Evolutionary conservation across 1,284 basidiomycete genomes (phyloP), one percentile per base, ranked within the genome.

Genomic region (Cutaneotrichosporon arboriforme): DNA sequence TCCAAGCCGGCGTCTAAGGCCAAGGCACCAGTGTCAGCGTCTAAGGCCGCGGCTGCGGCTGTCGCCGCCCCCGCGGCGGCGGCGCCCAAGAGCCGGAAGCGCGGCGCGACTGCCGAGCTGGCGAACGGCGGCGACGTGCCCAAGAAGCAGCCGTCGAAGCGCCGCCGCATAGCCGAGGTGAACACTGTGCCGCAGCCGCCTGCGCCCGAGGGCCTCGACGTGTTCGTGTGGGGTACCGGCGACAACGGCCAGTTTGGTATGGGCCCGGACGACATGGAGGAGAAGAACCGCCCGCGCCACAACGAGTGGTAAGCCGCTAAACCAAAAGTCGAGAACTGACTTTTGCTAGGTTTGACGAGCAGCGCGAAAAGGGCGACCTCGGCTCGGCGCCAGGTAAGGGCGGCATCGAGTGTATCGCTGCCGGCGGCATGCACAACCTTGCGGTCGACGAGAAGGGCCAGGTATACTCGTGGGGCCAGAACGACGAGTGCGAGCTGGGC

Each of bases 401-500:
- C 37, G 90, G 90, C 12, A 77, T 92, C 34, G 88, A 90, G 70
- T 78, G 80, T 15, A 75, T 91, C 50, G 83, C 81, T 48, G 85
- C 83, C 26, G 90, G 90, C 51, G 90, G 90, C 9, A 80, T 94
- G 74, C 90, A 94, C 72, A 86, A 84, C 15, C 77, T 93, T 46
- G 84, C 88, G 61, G 78, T 91, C 37, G 90, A 93, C 68, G 87
- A 89, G 67, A 83, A 81, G 55, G 90, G 90, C 60, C 84, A 83
- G 44, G 77, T 89, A 20, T 88, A 87, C 83, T 86, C 87, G 9
- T 92, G 87, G 76, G 91, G 91, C 43, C 85, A 90, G 59, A 96
- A 97, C 70, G 92, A 97, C 70, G 87, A 90, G 64, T 91, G 88
- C 49, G 87, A 89, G 37, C 81, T 97, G 22, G 92, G 93, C n/a